phyloP scores from a whole-genome alignment of 2,329 filamentous ascomycete genomes.

The Paracorniculantispora psalliotae region DNA sequence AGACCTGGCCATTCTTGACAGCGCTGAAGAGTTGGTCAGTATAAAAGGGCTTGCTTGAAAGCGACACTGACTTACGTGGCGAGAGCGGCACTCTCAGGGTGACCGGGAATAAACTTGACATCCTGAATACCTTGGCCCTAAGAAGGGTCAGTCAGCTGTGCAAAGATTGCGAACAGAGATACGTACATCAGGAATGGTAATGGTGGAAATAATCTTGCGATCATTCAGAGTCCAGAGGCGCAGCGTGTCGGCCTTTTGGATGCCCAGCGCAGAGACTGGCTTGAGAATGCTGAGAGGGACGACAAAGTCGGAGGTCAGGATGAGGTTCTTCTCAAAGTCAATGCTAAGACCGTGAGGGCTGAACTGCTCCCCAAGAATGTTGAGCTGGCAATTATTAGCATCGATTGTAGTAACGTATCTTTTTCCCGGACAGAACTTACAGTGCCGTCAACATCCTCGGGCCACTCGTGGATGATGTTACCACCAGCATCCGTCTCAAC shows the following conservation, averaged over 20 bases:
- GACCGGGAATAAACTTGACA: slow-evolving; percentile 60
- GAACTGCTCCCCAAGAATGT: slow-evolving; percentile 56
- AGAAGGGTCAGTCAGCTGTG: neutral
- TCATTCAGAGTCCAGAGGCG: slow-evolving; percentile 52
- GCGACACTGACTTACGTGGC: slow-evolving; percentile 37
- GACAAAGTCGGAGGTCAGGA: slow-evolving; percentile 59
- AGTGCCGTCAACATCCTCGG: slow-evolving; percentile 48
- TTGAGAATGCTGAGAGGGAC: slow-evolving; percentile 58
- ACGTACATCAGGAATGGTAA: slow-evolving; percentile 52
- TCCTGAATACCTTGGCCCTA: slow-evolving; percentile 56
- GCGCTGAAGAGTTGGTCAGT: slow-evolving; percentile 30
- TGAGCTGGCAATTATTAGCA: slow-evolving; percentile 28
- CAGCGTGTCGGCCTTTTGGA: slow-evolving; percentile 51
- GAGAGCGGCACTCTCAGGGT: slow-evolving; percentile 52
- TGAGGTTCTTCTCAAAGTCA: slow-evolving; percentile 53
- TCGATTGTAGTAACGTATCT: neutral
- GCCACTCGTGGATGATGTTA: slow-evolving; percentile 59
- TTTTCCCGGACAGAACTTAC: slow-evolving; percentile 1
- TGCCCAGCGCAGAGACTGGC: slow-evolving; percentile 43
- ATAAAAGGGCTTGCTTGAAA: neutral
- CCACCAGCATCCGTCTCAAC: slow-evolving; percentile 55
- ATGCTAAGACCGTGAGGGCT: slow-evolving; percentile 55
- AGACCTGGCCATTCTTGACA: slow-evolving; percentile 55
- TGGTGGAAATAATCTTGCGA: slow-evolving; percentile 54
- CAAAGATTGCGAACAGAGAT: too few relatives aligned